Percentiles rank a stretch among this genome's conserved stretches.
Evolutionary conservation across 2,329 filamentous ascomycete genomes (phyloP).

Genomic region (Nothophaeocryptopus gaeumannii): DNA sequence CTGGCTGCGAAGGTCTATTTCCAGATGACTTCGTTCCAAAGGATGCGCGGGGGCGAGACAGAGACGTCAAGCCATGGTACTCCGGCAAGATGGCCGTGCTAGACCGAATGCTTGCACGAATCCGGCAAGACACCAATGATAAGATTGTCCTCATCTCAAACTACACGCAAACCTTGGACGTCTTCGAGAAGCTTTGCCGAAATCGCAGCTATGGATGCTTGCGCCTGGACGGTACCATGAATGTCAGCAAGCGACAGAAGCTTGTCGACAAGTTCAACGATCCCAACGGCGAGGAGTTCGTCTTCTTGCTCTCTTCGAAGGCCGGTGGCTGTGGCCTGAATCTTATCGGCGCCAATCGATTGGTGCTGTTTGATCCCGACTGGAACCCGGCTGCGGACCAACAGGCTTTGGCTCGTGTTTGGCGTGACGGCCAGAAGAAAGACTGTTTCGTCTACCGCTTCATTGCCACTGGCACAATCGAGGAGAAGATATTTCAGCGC

Average conservation of each 20-base stretch:
- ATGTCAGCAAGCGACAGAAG: constrained; percentile 93
- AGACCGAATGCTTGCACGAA: constrained; percentile 90
- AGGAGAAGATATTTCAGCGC: constrained; percentile 98
- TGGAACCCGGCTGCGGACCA: constrained; percentile 99
- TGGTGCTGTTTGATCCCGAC: constrained; percentile 88
- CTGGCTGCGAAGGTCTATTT: constrained; percentile 76
- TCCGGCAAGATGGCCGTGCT: constrained; percentile 98
- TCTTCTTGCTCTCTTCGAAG: constrained; percentile 95
- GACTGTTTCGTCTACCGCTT: constrained; percentile 99
- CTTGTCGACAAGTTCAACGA: constrained; percentile 98
- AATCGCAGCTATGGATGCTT: constrained; percentile 79
- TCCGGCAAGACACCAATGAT: constrained; percentile 93
- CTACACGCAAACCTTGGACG: constrained; percentile 91
- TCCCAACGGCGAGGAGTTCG: constrained; percentile 81
- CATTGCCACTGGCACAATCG: constrained; percentile 94
- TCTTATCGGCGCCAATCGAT: constrained; percentile 86
- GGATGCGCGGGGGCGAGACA: constrained; percentile 80
- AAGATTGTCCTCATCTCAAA: constrained; percentile 99
- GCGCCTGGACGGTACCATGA: constrained; percentile 95
- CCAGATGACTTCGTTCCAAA: constrained; percentile 87
- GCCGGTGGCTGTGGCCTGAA: constrained; percentile 96
- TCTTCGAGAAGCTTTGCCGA: constrained; percentile 89
- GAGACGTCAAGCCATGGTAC: constrained; percentile 92
- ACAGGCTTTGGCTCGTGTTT: constrained; percentile 93
- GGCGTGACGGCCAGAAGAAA: constrained; percentile 98